These are phyloP conservation scores for Penicillium canescens DNA, from an alignment of 495 filamentous ascomycete species.

Conservation along the genomic window DNA sequence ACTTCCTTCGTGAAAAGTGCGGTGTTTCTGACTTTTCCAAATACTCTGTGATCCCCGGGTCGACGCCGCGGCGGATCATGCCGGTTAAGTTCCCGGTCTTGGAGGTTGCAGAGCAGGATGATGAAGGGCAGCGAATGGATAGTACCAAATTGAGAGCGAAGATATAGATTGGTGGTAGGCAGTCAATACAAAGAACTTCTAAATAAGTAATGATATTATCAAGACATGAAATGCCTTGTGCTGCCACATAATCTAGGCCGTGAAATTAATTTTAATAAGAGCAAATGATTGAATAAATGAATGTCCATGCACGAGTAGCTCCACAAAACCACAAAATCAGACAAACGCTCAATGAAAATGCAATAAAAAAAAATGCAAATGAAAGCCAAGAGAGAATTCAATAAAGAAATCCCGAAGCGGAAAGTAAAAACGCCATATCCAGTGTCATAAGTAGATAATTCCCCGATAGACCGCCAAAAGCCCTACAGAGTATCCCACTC, in stretches of 20 bases:
- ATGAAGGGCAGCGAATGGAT: conserved; percentile 74
- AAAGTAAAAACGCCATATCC: conserved; percentile 4
- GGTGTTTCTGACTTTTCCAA: conserved; percentile 71
- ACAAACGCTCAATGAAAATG: conserved; percentile 15
- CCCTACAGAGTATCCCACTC: conserved; percentile 1
- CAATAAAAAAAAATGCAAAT: conserved; percentile 6
- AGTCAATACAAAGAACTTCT: neutral
- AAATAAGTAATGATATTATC: too few relatives aligned
- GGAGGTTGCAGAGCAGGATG: conserved; percentile 75
- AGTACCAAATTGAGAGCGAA: conserved; percentile 47
- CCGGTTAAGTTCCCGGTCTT: conserved; percentile 68
- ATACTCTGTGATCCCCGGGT: conserved; percentile 68
- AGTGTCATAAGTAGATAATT: neutral
- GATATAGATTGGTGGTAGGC: conserved; percentile 14
- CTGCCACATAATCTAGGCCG: too few relatives aligned
- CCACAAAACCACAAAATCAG: conserved; percentile 6
- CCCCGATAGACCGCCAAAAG: neutral
- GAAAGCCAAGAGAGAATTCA: neutral
- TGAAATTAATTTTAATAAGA: too few relatives aligned
- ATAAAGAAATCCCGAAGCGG: neutral
- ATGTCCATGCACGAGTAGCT: neutral
- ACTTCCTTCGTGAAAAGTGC: conserved; percentile 68
- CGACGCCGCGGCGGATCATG: conserved; percentile 75
- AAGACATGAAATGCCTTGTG: neutral
- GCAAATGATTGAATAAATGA: neutral